phyloP scores from a whole-genome alignment of 306 rosid species.

The Dalbergia cultrata region DNA sequence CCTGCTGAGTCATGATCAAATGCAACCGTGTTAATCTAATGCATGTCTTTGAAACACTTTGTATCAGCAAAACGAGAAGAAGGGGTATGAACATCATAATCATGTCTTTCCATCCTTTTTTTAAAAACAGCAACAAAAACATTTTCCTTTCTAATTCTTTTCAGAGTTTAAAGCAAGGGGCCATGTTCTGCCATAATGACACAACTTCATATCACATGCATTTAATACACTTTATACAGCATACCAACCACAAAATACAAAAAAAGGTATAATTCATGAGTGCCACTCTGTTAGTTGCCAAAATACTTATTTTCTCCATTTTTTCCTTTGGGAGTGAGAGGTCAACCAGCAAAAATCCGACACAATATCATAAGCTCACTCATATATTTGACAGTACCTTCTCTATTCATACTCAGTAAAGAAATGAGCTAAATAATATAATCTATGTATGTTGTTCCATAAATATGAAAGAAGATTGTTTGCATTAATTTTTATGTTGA shows the following conservation, averaged over 20 bases:
- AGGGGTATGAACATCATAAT: neutral
- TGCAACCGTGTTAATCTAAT: conserved; percentile 24
- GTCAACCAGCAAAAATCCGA: neutral
- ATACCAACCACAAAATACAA: conserved; percentile 17
- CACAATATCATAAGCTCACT: neutral
- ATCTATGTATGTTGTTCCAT: conserved; percentile 4
- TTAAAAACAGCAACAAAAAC: neutral
- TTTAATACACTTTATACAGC: neutral
- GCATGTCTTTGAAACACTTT: conserved; percentile 1
- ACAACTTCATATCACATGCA: conserved; percentile 4
- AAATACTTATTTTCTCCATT: neutral
- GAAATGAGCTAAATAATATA: neutral
- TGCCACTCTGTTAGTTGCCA: neutral
- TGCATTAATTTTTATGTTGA: neutral
- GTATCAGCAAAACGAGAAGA: neutral
- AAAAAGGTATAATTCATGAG: neutral
- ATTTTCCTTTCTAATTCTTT: neutral
- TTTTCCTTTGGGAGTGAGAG: neutral
- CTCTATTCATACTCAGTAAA: neutral
- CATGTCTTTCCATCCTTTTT: neutral
- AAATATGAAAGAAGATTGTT: conserved; percentile 1
- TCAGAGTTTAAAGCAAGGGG: neutral
- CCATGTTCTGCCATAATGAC: neutral
- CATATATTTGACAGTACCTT: neutral
- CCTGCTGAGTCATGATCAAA: neutral